phyloP scores from a whole-genome alignment of 331 rosid genomes.

The Rhamnella rubrinervis region DNA sequence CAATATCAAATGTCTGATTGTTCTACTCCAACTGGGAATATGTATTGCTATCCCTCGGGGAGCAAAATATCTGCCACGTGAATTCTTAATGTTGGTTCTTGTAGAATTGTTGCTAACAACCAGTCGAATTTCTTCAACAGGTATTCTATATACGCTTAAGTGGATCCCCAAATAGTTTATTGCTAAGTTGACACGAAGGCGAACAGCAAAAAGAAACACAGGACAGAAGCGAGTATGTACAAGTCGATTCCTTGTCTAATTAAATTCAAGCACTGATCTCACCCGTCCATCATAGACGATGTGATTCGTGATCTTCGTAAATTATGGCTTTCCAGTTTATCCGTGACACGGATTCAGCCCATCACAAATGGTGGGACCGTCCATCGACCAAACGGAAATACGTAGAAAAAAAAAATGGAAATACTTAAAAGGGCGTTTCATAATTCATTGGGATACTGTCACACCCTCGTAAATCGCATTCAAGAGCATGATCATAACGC shows the following conservation, averaged over 20 bases:
- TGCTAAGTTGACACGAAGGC: neutral
- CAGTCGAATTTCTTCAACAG: neutral
- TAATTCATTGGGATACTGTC: no score
- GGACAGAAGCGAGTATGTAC: neutral
- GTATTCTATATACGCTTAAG: neutral
- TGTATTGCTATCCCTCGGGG: no score
- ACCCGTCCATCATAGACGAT: neutral
- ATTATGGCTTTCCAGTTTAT: neutral
- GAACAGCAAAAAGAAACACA: neutral
- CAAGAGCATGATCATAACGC: no score
- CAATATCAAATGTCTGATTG: no score
- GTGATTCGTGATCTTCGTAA: neutral
- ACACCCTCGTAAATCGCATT: no score
- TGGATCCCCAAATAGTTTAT: neutral
- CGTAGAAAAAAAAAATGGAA: no score
- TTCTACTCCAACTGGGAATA: no score
- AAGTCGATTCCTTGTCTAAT: neutral
- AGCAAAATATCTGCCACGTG: no score
- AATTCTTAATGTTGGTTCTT: neutral
- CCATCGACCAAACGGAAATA: no score
- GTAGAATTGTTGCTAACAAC: neutral
- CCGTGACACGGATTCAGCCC: neutral
- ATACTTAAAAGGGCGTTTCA: no score
- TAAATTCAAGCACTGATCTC: neutral
- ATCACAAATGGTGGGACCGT: no score